phyloP scores from a whole-genome alignment of 176 grass and related monocot genomes.

The Calamus simplicifolius region DNA sequence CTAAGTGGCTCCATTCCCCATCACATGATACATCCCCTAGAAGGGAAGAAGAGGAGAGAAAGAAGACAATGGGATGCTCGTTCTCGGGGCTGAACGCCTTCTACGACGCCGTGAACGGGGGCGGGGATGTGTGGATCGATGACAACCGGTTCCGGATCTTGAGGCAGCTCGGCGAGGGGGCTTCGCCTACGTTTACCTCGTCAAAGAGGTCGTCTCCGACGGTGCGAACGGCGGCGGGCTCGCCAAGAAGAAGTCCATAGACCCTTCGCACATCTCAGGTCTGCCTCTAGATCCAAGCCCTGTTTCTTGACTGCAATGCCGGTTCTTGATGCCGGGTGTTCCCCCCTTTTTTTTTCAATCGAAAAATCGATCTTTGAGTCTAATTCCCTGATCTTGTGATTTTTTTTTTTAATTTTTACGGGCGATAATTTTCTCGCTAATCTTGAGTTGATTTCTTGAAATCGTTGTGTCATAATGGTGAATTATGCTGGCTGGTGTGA shows the following conservation, averaged over 20 bases:
- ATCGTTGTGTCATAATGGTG: no score
- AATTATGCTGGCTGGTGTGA: no score
- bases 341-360: no score
- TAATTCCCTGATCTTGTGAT: no score
- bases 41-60: slow-evolving; percentile 8
- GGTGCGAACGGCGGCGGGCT: slow-evolving; percentile 23
- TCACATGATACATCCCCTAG: background rate
- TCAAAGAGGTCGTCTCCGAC: slow-evolving; percentile 58
- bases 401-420: no score
- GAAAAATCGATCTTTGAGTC: no score
- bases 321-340: no score
- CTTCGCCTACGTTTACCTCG: slow-evolving; percentile 63
- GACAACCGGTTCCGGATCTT: slow-evolving; percentile 75
- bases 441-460: no score
- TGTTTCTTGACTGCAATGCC: no score
- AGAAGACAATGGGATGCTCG: slow-evolving; percentile 67
- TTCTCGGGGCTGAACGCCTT: slow-evolving; percentile 85
- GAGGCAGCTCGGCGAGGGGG: slow-evolving; percentile 67
- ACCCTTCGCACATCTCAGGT: slow-evolving; percentile 86
- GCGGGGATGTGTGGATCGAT: slow-evolving; percentile 75
- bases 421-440: no score
- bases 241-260: slow-evolving; percentile 56
- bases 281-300: background rate
- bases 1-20: no score
- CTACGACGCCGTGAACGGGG: slow-evolving; percentile 49